These are phyloP conservation scores for Nymphaea colorata DNA, from an alignment of 164 flowering plant genomes.

Conservation along the genomic window DNA sequence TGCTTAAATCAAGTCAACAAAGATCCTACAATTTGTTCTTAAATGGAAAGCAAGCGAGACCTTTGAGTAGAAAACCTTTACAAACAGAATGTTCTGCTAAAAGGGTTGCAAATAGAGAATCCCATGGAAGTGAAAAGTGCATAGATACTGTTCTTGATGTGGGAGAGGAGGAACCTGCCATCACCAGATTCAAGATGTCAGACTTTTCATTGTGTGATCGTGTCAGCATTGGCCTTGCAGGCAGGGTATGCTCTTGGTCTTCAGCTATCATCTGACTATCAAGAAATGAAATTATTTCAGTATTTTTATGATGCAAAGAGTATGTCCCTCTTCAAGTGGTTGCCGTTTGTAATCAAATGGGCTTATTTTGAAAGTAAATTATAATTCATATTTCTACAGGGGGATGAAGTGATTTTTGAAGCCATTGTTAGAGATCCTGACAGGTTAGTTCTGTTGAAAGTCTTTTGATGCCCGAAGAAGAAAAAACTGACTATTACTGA, in stretches of 20 bases:
- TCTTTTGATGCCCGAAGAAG: not conserved
- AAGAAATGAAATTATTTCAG: not conserved
- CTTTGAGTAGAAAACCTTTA: slow-evolving; percentile 3
- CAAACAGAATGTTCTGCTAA: slow-evolving; percentile 20
- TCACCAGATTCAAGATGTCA: slow-evolving; percentile 57
- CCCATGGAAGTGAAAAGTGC: slow-evolving; percentile 19
- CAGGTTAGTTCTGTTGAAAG: slow-evolving; percentile 35
- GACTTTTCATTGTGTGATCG: slow-evolving; percentile 62
- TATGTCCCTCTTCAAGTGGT: not conserved
- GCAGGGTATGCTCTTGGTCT: slow-evolving; percentile 45
- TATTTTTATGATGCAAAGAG: not conserved
- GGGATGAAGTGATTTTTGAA: slow-evolving; percentile 84
- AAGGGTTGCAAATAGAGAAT: slow-evolving; percentile 19
- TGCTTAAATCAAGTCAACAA: slow-evolving; percentile 4
- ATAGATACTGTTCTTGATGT: slow-evolving; percentile 6
- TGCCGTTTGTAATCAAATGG: not conserved
- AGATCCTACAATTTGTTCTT: not conserved
- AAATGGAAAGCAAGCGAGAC: slow-evolving; percentile 1
- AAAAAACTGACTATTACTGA: not conserved
- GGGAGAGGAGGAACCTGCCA: slow-evolving; percentile 37
- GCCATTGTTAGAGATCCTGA: slow-evolving; percentile 55
- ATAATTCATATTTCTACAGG: slow-evolving; percentile 28
- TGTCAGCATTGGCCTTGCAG: slow-evolving; percentile 75
- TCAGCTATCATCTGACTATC: not conserved
- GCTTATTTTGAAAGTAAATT: not conserved